Evolutionary conservation across 768 basidiomycete genomes (phyloP), one percentile per base, ranked within the genome.

Genomic region (Tulasnella sp.): DNA sequence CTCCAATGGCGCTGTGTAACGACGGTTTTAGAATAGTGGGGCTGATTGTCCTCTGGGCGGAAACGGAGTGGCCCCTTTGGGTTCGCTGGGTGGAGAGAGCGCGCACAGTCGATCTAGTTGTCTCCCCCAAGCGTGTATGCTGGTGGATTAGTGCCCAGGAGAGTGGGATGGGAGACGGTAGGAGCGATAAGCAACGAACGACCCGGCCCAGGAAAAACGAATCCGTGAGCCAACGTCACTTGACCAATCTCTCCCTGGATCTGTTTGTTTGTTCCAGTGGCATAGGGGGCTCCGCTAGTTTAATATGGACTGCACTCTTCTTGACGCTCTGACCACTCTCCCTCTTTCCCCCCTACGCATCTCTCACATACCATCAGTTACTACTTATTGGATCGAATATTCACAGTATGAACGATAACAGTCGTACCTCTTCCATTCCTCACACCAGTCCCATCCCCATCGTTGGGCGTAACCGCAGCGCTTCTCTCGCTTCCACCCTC

Each of bases 361-460:
- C 62, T 68, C 62, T 68, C 10, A 27, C 62, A 68, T 27, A 68
- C 31, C 62, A 68, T 36, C 31, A 58, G 56, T n/a, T 31, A 58
- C 56, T 58, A 58, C 56, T 68, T 68, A 68, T 68, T 68, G 31
- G n/a, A 68, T 68, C 31, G 31, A 68, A 36, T 68, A 68, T 68
- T 68, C 62, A 31, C 62, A 68, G 2, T 14, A 68, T 68, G 62
- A 74, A 74, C 73, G 73, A 46, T 18, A 72, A 72, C 73, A 74
- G 38, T 21, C 73, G 73, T 16, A 46, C 34, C 31, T 16, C 75
- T 76, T 31, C 75, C 46, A 52, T 68, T 36, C 62, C 27, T 36
- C 62, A 68, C 62, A 68, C 75, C 56, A 10, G n/a, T 21, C 75
- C 75, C 44, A 76, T 76, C 18, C 75, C 75, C 52, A 76, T 76